Evolutionary conservation across 768 basidiomycete species (phyloP).

Genomic region (Pholiota molesta): DNA sequence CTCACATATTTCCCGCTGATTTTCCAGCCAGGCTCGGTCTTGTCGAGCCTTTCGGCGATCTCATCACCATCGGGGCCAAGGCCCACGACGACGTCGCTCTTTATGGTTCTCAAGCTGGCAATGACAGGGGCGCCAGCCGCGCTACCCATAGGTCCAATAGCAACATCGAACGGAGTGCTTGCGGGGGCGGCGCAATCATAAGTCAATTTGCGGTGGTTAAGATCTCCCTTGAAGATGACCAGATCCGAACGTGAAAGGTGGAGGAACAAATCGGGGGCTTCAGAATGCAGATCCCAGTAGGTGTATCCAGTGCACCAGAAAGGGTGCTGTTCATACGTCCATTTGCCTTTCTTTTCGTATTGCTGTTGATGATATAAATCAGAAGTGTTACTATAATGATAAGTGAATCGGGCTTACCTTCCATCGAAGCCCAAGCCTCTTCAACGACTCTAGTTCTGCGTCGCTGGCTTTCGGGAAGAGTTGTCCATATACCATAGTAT

Average conservation of each 20-base stretch:
- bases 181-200: conserved; percentile 88
- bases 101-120: conserved; percentile 88
- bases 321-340: conserved; percentile 93
- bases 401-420: conserved; percentile 53
- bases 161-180: conserved; percentile 85
- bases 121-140: conserved; percentile 87
- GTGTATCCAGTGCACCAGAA: conserved; percentile 98
- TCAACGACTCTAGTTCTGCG: conserved; percentile 77
- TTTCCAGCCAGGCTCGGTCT: conserved; percentile 92
- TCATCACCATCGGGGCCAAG: conserved; percentile 69
- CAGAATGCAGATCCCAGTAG: conserved; percentile 83
- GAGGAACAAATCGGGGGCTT: conserved; percentile 90
- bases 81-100: conserved; percentile 94
- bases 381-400: not conserved
- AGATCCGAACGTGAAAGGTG: conserved; percentile 89
- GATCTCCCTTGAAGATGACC: conserved; percentile 93
- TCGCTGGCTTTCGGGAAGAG: conserved; percentile 87
- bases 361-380: conserved; percentile 45
- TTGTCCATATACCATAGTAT: conserved; percentile 88
- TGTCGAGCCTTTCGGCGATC: conserved; percentile 78
- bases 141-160: conserved; percentile 92
- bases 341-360: conserved; percentile 91
- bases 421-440: conserved; percentile 83
- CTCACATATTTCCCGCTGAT: conserved; percentile 96
- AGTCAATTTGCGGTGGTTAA: conserved; percentile 90